A percentile compares a stretch with the other conserved stretches of the same genome.
Evolutionary conservation across 2,329 filamentous ascomycete genomes (phyloP).

Genomic region (Waltergamsia citrina): DNA sequence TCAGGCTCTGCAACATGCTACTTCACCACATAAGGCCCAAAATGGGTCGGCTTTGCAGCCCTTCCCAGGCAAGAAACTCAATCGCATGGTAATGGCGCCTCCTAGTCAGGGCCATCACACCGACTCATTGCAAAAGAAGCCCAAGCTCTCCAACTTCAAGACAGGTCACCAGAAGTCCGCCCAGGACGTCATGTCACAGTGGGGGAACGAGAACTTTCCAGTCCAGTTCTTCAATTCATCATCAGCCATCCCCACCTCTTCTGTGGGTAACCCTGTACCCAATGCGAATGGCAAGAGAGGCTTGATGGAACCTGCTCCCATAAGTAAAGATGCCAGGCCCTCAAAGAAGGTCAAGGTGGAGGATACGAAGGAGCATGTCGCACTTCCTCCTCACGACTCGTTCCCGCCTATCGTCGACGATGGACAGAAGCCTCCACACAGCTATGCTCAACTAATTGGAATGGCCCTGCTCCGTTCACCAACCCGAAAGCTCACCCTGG

Average conservation of each 20-base stretch:
- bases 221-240: background rate
- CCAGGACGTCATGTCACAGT: background rate
- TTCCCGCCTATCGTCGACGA: conserved; percentile 77
- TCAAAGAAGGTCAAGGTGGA: conserved; percentile 61
- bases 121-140: conserved; percentile 62
- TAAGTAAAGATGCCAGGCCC: conserved; percentile 53
- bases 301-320: conserved; percentile 63
- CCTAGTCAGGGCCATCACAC: conserved; percentile 40
- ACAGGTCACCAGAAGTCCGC: conserved; percentile 42
- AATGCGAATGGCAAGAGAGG: conserved; percentile 49
- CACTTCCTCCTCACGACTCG: conserved; percentile 60
- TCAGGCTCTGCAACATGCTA: conserved; percentile 25
- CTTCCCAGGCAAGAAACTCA: conserved; percentile 48
- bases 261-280: background rate
- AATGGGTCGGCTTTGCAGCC: conserved; percentile 48
- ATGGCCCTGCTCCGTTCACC: conserved; percentile 92
- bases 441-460: conserved; percentile 89
- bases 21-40: conserved; percentile 66
- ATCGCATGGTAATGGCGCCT: conserved; percentile 56
- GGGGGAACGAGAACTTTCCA: background rate
- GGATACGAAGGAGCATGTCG: conserved; percentile 8
- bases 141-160: conserved; percentile 49
- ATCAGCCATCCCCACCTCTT: background rate
- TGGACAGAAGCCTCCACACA: conserved; percentile 80
- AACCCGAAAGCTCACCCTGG: conserved; percentile 73